Percentiles rank a stretch among this genome's conserved stretches.
Evolutionary conservation across 768 basidiomycete genomes (phyloP).

Genomic region (Termitomyces sp.): DNA sequence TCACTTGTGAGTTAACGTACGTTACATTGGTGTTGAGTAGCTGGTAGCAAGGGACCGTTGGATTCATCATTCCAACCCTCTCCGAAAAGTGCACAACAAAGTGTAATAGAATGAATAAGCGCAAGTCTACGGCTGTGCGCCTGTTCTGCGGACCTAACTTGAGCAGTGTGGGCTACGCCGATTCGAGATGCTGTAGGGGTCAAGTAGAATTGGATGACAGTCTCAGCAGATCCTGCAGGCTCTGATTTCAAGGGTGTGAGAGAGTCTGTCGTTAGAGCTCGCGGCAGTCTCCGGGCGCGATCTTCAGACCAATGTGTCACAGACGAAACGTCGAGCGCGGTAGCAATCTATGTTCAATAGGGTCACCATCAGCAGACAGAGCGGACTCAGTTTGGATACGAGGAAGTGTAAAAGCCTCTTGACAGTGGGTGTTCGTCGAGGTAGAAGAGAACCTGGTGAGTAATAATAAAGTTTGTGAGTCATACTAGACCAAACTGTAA

Average conservation of each 20-base stretch:
- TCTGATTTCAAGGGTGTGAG: neutral
- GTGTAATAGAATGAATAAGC: slow-evolving; percentile 34
- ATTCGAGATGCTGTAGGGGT: neutral
- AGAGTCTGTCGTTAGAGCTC: slow-evolving; percentile 1
- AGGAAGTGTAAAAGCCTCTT: slow-evolving; percentile 9
- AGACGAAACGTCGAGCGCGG: slow-evolving; percentile 1
- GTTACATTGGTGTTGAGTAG: slow-evolving; percentile 24
- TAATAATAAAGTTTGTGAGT: neutral
- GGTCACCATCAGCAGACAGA: neutral
- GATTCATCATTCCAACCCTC: slow-evolving; percentile 33
- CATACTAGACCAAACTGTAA: no score
- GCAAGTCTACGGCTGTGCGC: slow-evolving; percentile 6
- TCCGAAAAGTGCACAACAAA: slow-evolving; percentile 43
- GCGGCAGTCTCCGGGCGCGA: slow-evolving; percentile 9
- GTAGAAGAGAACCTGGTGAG: neutral
- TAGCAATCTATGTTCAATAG: slow-evolving; percentile 1
- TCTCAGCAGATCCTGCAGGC: neutral
- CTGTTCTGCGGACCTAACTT: neutral
- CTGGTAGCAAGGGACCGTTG: slow-evolving; percentile 24
- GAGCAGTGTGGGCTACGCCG: neutral
- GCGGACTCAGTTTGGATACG: slow-evolving; percentile 3
- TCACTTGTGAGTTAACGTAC: slow-evolving; percentile 12
- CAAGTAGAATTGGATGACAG: neutral
- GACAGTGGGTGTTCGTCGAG: slow-evolving; percentile 2
- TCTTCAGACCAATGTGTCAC: slow-evolving; percentile 8